Base-by-base conservation (phyloP, 345 rosid species). In the Adansonia digitata region DNA sequence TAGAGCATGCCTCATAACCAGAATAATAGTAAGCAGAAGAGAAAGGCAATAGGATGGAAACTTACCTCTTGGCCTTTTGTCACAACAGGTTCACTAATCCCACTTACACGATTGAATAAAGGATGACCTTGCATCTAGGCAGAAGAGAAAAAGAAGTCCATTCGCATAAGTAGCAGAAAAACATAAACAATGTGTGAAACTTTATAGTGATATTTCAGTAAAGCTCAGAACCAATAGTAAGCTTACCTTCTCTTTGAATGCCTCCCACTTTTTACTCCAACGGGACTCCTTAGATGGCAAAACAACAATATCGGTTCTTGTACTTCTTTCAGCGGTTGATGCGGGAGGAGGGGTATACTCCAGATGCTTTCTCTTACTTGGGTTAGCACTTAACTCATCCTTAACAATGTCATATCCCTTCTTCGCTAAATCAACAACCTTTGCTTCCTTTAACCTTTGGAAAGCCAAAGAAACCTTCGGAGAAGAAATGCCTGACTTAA, bases 11-110 rank as follows among this genome's bases (percentile, higher is more conserved):
- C 53, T 20, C 74, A 12, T 52, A 31, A 35, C 31, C 59, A 53
- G 18, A 71, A 35, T 15, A 35, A 71, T 48, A 69, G 40, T 17
- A 6, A 72, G 39, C 8, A 18, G 15, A 71, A 13, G 46, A 42
- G 48, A 29, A 75, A 72, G 14, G 22, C n/a, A 55, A 11, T 7
- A 22, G 51, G 48, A 60, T 52, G 5, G 59, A 67, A 34, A 40
- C 69, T 67, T 81, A 95, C 99, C 97, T 96, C 98, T 74, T 96
- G 97, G 81, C 94, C 72, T 85, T 93, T 93, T 14, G 80, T 82
- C 73, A 93, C 93, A 73, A 93, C 94, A 57, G 99, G 98, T 77
- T 95, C 94, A 75, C 98, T 91, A 57, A 85, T 68, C 73, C 89
- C 92, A 75, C 87, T 72, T 27, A 87, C 53, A 42, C 83, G 98